phyloP scores from a whole-genome alignment of 805 yeast genomes.

The Candida germanica region DNA sequence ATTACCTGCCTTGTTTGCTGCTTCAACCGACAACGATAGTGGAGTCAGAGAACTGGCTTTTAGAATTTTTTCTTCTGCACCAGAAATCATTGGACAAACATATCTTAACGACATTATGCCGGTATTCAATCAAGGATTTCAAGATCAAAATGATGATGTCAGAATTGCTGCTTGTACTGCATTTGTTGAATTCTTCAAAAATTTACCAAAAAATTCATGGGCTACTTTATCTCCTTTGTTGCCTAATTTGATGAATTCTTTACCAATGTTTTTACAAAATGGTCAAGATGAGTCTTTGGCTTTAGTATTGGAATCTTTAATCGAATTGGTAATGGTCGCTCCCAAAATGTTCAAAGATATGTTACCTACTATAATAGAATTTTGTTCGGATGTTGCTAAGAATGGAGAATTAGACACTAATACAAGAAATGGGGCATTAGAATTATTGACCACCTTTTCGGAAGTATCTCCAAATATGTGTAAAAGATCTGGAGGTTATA shows the following conservation, averaged over 20 bases:
- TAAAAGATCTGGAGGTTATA: constrained; percentile 69
- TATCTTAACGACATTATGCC: constrained; percentile 58
- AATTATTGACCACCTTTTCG: constrained; percentile 82
- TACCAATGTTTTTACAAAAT: constrained; percentile 76
- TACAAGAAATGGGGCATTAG: constrained; percentile 84
- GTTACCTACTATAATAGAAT: constrained; percentile 85
- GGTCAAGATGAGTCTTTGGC: constrained; percentile 82
- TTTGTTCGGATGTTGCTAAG: constrained; percentile 79
- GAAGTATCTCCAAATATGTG: constrained; percentile 97
- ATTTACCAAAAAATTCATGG: constrained; percentile 79
- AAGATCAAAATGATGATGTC: constrained; percentile 75
- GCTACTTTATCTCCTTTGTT: constrained; percentile 68
- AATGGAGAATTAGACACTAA: constrained; percentile 74
- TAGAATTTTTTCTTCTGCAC: constrained; percentile 82
- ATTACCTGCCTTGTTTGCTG: constrained; percentile 69
- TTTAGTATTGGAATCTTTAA: constrained; percentile 81
- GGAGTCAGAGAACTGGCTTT: constrained; percentile 86
- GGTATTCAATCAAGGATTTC: constrained; percentile 76
- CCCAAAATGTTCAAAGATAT: constrained; percentile 92
- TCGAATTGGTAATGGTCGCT: constrained; percentile 88
- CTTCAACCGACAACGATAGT: constrained; percentile 52
- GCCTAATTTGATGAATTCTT: constrained; percentile 79
- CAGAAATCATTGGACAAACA: constrained; percentile 65
- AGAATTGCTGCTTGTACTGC: constrained; percentile 91
- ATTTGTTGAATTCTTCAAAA: constrained; percentile 83